A percentile compares a stretch with the other conserved stretches of the same genome.
These are phyloP conservation scores for Thielaviopsis populi DNA, from an alignment of 2,329 filamentous ascomycete genomes.

Conservation along the genomic window DNA sequence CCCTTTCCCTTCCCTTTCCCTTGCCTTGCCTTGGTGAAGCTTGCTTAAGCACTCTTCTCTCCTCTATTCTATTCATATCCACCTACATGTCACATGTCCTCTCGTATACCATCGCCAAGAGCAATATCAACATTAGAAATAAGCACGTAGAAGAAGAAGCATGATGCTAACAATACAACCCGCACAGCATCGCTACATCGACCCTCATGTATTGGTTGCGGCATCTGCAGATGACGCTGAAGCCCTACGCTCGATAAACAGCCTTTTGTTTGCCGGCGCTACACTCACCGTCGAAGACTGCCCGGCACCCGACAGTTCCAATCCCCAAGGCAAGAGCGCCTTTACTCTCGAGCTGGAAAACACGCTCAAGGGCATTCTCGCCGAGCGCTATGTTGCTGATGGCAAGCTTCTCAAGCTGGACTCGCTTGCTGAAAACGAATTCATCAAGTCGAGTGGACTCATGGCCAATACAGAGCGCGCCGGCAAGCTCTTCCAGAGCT, in stretches of 20 bases:
- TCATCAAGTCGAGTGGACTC: constrained; percentile 58
- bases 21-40: constrained; percentile 1
- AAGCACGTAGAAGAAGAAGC: constrained; percentile 22
- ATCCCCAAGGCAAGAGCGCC: constrained; percentile 27
- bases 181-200: constrained; percentile 50
- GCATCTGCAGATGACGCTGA: constrained; percentile 49
- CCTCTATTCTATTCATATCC: neutral
- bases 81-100: neutral
- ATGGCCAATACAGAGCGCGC: constrained; percentile 56
- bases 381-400: constrained; percentile 54
- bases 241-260: constrained; percentile 52
- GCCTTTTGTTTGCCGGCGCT: constrained; percentile 52
- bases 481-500: constrained; percentile 77
- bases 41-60: neutral
- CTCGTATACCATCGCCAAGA: neutral
- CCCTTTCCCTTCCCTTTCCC: neutral
- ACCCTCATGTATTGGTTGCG: constrained; percentile 54
- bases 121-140: neutral
- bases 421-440: constrained; percentile 55
- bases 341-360: constrained; percentile 47
- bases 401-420: constrained; percentile 72
- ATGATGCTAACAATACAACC: constrained; percentile 46
- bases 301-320: constrained; percentile 1
- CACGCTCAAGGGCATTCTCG: constrained; percentile 56
- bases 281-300: constrained; percentile 28